Conservation (phyloP, 202 grass and related monocot species). For the Schoenoplectus tabernaemontani region DNA sequence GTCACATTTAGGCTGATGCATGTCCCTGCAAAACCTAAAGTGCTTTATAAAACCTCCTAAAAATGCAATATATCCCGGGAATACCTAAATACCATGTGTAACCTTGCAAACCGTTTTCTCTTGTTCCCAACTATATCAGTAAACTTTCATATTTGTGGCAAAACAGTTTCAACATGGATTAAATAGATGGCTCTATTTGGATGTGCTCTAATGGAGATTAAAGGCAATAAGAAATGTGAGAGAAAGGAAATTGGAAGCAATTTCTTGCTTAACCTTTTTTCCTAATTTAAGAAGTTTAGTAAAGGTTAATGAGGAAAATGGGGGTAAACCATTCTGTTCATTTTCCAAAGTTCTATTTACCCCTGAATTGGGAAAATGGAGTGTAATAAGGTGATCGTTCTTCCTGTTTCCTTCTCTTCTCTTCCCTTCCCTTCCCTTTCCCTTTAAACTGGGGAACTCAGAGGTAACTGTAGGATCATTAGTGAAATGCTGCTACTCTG, state of each 20-base stretch:
- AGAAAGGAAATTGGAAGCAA: neutral
- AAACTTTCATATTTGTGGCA: neutral
- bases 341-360: neutral
- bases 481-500: neutral
- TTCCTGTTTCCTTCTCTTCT: neutral
- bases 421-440: neutral
- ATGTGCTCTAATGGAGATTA: neutral
- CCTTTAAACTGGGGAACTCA: neutral
- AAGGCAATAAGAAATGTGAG: neutral
- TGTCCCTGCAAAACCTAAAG: neutral
- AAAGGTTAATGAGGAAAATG: neutral
- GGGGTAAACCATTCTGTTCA: neutral
- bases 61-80: neutral
- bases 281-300: neutral
- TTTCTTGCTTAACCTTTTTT: neutral
- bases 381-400: neutral
- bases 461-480: neutral
- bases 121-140: neutral
- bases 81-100: neutral
- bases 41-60: neutral
- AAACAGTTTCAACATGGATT: neutral
- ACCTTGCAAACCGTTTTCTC: neutral
- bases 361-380: neutral
- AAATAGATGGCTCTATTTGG: neutral
- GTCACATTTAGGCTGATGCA: neutral